Conservation (phyloP, 306 rosid genomes). For the Prunus mongolica region DNA sequence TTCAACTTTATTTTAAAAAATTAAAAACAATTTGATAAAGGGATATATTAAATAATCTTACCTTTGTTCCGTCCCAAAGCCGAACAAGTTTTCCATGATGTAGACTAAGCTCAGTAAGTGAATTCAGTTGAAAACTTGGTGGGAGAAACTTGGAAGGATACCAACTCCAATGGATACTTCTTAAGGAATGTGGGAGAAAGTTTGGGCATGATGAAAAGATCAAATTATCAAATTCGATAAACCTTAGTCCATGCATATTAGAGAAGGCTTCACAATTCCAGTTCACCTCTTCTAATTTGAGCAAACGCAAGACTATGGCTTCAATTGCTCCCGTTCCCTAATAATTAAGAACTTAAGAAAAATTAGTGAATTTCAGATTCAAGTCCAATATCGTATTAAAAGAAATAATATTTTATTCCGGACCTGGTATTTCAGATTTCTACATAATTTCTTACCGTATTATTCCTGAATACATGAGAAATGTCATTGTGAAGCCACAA, state of each 20-base stretch:
- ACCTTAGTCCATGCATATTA: constrained; percentile 15
- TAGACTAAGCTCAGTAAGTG: constrained; percentile 6
- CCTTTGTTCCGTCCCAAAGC: constrained; percentile 16
- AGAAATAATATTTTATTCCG: neutral
- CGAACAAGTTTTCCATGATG: neutral
- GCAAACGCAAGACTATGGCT: neutral
- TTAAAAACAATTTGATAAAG: rapidly evolving
- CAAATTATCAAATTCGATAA: neutral
- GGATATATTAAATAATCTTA: neutral
- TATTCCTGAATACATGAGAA: constrained; percentile 11
- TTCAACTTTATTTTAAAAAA: no score
- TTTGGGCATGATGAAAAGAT: neutral
- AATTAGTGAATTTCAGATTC: neutral
- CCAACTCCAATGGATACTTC: constrained; percentile 6
- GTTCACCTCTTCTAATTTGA: constrained; percentile 5
- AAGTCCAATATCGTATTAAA: neutral
- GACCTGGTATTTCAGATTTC: neutral
- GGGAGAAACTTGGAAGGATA: constrained; percentile 9
- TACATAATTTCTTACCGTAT: constrained; percentile 7
- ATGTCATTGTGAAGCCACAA: constrained; percentile 17
- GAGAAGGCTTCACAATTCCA: constrained; percentile 9
- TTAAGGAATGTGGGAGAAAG: constrained; percentile 8
- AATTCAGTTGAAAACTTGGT: neutral
- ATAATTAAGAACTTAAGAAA: neutral
- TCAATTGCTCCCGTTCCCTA: constrained; percentile 10